A percentile compares a stretch with the other conserved stretches of the same genome.
These are phyloP conservation scores for Fusarium nisikadoi DNA, from an alignment of 2,329 filamentous ascomycete species.

Conservation along the genomic window DNA sequence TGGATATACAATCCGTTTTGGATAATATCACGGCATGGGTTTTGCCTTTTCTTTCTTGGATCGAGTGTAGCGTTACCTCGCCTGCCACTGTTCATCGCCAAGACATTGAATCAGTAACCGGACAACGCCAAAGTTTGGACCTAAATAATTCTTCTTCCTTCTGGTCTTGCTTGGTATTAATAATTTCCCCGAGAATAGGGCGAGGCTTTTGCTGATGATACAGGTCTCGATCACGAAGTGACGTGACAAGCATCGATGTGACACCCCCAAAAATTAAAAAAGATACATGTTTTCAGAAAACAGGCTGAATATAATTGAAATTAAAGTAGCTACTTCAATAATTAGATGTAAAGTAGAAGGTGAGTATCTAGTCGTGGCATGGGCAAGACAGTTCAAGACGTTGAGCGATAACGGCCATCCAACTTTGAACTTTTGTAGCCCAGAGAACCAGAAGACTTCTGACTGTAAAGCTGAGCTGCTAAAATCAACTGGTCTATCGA, in stretches of 20 bases:
- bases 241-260: background rate
- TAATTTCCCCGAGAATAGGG: too few species aligned
- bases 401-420: background rate
- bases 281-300: background rate
- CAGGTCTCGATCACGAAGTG: too few species aligned
- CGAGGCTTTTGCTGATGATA: rapidly evolving
- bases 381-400: background rate
- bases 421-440: rapidly evolving
- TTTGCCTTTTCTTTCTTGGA: too few species aligned
- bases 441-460: too few species aligned
- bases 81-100: background rate
- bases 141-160: too few species aligned
- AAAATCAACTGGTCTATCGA: background rate
- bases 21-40: background rate
- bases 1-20: rapidly evolving
- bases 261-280: background rate
- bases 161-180: too few species aligned
- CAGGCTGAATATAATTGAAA: background rate
- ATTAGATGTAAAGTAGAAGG: too few species aligned
- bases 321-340: too few species aligned
- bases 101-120: too few species aligned
- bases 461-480: too few species aligned
- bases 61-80: background rate
- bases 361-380: too few species aligned
- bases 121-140: too few species aligned